Evolutionary conservation across 768 basidiomycete species (phyloP), one percentile per base, ranked within the genome.

Genomic region (Rhodotorula diobovata): DNA sequence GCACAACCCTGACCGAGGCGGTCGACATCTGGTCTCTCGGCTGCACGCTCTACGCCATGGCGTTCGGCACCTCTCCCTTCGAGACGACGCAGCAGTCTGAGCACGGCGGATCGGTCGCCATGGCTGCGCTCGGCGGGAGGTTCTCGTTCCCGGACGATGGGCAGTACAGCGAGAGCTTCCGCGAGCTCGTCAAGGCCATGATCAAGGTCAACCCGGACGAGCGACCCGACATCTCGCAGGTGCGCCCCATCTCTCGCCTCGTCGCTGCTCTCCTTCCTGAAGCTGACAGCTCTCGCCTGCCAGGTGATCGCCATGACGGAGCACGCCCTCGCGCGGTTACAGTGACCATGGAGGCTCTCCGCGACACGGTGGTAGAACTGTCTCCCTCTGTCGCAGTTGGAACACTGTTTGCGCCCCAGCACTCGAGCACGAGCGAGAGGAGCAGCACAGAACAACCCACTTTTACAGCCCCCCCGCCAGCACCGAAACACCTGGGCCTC

Each of bases 61-160:
- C 93, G 0, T 97, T 98, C 81, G 89, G 89, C 5, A 91, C 93
- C 78, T 97, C 95, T 5, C 95, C 95, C 0, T 99, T 99, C 77
- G 95, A 99, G 82, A 94, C 89, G 71, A 86, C 85, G 1, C 90
- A 91, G 80, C 91, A 90, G 11, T 92, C 90, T 6, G 91, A 93
- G 76, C 94, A 96, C 79, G 95, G 95, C 46, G 92, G 92, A 21
- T 94, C 91, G 56, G 93, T 98, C 78, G 94, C 94, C 3, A 73
- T 99, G 94, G 93, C 95, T 0, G 95, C 96, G 60, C 83, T 93
- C 70, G 93, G 90, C 74, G 95, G 93, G 1, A 88, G 90, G 75
- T 99, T 94, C 81, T 89, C 88, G 76, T 93, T 97, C 76, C 93
- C 93, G 1, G 60, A 76, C 35, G 83, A 82, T 64, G 25, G 90